Conservation (phyloP, 2,329 filamentous ascomycete genomes). For the Sordariomycetes sp. region DNA sequence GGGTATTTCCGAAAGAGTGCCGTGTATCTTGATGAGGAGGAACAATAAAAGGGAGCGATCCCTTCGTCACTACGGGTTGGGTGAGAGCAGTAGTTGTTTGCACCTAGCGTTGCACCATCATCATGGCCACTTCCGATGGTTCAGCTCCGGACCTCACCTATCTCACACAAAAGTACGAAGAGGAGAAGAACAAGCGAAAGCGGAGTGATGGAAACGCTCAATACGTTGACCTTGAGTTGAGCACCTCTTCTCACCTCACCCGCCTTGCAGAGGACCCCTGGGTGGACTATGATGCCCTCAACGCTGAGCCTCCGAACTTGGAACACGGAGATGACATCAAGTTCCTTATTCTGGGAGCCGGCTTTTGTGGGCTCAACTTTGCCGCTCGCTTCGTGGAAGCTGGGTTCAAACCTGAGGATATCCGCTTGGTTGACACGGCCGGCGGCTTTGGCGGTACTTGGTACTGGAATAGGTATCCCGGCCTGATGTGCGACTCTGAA, state of each 20-base stretch:
- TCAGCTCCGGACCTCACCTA: not conserved
- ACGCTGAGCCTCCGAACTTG: constrained; percentile 12
- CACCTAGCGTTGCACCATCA: not conserved
- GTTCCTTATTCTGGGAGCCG: constrained; percentile 22
- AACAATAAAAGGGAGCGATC: no score
- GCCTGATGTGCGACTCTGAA: constrained; percentile 48
- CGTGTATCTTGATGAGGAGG: no score
- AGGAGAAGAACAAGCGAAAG: constrained; percentile 20
- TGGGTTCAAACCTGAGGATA: constrained; percentile 18
- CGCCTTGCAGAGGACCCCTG: constrained; percentile 19
- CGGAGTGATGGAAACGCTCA: constrained; percentile 17
- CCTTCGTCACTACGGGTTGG: no score
- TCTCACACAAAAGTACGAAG: constrained; percentile 15
- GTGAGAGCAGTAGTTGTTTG: no score
- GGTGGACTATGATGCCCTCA: constrained; percentile 21
- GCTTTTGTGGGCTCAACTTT: constrained; percentile 22
- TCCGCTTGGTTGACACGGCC: constrained; percentile 30
- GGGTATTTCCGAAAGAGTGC: no score
- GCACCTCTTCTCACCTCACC: constrained; percentile 7
- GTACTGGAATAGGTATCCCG: constrained; percentile 43
- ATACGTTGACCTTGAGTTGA: constrained; percentile 15
- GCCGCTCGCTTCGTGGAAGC: constrained; percentile 15
- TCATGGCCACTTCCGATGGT: not conserved
- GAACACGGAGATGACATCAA: constrained; percentile 17
- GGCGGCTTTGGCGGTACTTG: constrained; percentile 40